Evolutionary conservation across 306 rosid species (phyloP).

Genomic region (Mucuna pruriens): DNA sequence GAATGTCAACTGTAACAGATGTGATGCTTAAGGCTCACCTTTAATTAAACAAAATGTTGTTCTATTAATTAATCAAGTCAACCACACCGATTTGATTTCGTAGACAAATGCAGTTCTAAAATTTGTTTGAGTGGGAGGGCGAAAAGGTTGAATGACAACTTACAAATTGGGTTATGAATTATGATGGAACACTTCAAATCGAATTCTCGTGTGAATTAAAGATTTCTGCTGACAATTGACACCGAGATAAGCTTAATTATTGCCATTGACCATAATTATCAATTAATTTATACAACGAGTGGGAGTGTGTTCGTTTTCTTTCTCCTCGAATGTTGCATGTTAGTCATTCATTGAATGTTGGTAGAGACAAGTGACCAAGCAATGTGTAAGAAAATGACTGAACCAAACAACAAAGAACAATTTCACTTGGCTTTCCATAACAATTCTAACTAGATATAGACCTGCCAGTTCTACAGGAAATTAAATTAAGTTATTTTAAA

Average conservation of each 20-base stretch:
- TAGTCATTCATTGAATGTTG: neutral
- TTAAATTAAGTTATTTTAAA: neutral
- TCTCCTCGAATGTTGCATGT: neutral
- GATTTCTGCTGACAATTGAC: neutral
- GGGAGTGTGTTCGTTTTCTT: neutral
- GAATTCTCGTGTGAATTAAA: neutral
- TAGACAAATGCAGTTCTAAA: neutral
- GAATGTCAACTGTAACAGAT: neutral
- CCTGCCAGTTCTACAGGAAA: neutral
- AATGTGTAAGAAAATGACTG: neutral
- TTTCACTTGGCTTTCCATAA: slow-evolving; percentile 17
- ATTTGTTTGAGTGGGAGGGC: neutral
- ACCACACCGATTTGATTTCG: slow-evolving; percentile 24
- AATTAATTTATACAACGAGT: neutral
- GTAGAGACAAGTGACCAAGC: neutral
- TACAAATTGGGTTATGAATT: neutral
- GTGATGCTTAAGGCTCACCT: neutral
- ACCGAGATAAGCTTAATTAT: slow-evolving; percentile 33
- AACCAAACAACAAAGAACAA: neutral
- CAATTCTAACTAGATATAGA: neutral
- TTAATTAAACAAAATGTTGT: neutral
- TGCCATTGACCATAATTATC: slow-evolving; percentile 19
- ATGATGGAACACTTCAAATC: neutral
- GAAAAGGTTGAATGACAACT: neutral
- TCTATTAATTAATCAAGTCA: slow-evolving; percentile 34